phyloP scores from a whole-genome alignment of 208 protist genomes.

The Novymonas esmeraldas region DNA sequence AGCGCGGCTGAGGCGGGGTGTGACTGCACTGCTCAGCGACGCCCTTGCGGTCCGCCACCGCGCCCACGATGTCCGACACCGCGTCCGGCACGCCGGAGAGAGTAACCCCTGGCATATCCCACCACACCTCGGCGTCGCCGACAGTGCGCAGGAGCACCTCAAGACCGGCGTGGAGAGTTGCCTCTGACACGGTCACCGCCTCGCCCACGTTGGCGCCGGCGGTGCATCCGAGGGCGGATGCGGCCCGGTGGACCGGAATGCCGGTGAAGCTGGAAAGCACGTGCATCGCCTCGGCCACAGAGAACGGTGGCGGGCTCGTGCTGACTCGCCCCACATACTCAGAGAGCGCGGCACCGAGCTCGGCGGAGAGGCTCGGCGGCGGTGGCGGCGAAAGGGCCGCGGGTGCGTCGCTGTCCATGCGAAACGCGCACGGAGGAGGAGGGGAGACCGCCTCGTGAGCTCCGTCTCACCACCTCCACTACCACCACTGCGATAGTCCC shows the following conservation, averaged over 20 bases:
- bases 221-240: background rate
- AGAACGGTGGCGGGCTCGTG: background rate
- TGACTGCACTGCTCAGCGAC: background rate
- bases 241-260: background rate
- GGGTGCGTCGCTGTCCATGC: too few species aligned
- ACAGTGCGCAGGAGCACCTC: background rate
- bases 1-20: background rate
- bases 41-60: background rate
- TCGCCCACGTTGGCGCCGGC: background rate
- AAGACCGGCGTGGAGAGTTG: background rate
- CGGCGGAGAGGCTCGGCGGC: background rate
- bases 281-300: background rate
- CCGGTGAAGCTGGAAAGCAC: constrained; percentile 16
- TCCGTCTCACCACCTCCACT: too few species aligned
- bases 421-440: too few species aligned
- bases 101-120: constrained; percentile 8
- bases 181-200: background rate
- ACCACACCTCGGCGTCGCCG: constrained; percentile 8
- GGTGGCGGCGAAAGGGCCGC: background rate
- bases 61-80: background rate
- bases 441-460: too few species aligned
- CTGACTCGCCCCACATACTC: background rate
- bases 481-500: too few species aligned
- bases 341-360: background rate
- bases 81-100: background rate